Percentiles rank a stretch among this genome's conserved stretches.
phyloP scores from a whole-genome alignment of 257 asterid genomes.

The Datura wrightii region DNA sequence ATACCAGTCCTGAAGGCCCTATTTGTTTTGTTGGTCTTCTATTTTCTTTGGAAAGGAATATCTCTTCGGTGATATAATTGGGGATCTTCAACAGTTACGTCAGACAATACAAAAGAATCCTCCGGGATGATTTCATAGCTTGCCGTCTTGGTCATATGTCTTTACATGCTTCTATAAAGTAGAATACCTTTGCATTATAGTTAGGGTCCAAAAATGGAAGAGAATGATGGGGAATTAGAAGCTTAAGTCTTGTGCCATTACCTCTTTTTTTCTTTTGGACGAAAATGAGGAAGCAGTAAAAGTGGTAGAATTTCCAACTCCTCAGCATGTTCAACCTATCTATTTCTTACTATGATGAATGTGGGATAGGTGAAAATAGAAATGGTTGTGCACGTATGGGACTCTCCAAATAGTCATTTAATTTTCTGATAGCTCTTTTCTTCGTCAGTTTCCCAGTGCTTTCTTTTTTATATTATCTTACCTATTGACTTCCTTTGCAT shows the following conservation, averaged over 20 bases:
- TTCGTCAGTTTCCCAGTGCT: neutral
- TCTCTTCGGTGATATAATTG: neutral
- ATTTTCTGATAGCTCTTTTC: conserved; percentile 3
- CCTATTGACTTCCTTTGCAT: conserved; percentile 21
- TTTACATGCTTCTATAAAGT: neutral
- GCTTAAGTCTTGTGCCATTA: neutral
- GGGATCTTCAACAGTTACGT: neutral
- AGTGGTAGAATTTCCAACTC: neutral
- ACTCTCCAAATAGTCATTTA: neutral
- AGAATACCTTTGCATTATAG: neutral
- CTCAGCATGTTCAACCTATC: neutral
- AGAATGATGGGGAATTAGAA: neutral
- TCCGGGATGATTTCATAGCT: neutral
- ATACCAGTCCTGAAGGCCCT: neutral
- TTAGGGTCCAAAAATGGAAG: neutral
- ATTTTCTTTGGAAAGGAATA: neutral
- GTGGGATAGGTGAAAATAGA: neutral
- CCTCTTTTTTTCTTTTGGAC: neutral
- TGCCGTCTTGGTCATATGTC: conserved; percentile 1
- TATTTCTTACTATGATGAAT: too few relatives aligned
- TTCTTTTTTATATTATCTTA: neutral
- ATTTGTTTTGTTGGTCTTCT: neutral
- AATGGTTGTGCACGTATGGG: neutral
- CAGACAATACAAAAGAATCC: neutral
- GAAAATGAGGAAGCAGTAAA: neutral